Conservation (phyloP, 2,329 filamentous ascomycete genomes). For the Aspergillus sp. region DNA sequence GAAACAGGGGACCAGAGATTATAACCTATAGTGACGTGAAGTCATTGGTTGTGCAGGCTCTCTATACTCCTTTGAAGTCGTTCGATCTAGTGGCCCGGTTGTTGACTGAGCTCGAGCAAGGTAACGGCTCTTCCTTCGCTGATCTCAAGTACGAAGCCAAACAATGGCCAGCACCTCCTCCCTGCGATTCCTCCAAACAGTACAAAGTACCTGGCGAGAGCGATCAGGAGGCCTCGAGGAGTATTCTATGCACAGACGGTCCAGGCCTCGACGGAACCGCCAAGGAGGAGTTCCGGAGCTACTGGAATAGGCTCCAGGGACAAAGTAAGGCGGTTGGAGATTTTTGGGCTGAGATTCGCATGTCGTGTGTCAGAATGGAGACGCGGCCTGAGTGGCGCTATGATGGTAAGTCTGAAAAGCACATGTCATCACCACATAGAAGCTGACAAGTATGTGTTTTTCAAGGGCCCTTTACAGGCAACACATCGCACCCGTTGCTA, state of each 20-base stretch:
- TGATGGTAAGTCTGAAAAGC: neutral
- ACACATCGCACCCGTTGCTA: slow-evolving; percentile 3
- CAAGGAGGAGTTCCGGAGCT: slow-evolving; percentile 1
- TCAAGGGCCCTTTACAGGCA: neutral
- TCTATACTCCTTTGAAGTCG: neutral
- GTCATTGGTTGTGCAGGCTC: neutral
- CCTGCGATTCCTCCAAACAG: neutral
- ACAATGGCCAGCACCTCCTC: neutral
- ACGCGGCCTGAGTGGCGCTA: slow-evolving; percentile 1
- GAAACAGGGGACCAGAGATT: neutral
- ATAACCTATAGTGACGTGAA: slow-evolving; percentile 8
- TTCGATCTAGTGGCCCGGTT: neutral
- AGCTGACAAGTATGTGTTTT: neutral
- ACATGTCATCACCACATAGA: neutral
- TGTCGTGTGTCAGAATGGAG: neutral
- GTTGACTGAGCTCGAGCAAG: neutral
- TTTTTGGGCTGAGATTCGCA: neutral
- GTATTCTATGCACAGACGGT: slow-evolving; percentile 1
- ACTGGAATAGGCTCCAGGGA: slow-evolving; percentile 3
- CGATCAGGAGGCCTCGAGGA: neutral
- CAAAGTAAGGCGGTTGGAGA: slow-evolving; percentile 5
- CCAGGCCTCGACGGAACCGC: neutral
- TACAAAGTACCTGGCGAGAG: neutral
- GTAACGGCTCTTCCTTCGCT: slow-evolving; percentile 1
- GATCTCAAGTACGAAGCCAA: neutral